These are phyloP conservation scores for Nepenthes gracilis DNA, from an alignment of 148 eudicot species.

Conservation along the genomic window DNA sequence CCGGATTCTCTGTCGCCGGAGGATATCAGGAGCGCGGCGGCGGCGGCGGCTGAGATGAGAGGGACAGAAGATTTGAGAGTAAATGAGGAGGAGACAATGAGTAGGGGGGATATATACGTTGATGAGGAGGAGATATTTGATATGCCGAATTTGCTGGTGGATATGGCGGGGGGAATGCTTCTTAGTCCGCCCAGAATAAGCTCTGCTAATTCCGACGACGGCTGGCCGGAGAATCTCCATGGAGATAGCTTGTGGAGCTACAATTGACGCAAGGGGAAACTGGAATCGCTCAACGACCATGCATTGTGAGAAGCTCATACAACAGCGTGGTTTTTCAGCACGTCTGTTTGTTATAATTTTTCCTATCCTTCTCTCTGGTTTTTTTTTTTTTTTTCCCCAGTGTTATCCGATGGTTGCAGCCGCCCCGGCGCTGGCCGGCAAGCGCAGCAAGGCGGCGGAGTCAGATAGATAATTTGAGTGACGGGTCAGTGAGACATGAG, in stretches of 20 bases:
- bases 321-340: too few species aligned
- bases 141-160: conserved; percentile 57
- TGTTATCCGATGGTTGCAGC: too few species aligned
- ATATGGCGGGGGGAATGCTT: conserved; percentile 73
- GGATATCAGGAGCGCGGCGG: conserved; percentile 40
- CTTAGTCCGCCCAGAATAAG: conserved; percentile 45
- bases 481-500: too few species aligned
- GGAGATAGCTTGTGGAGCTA: conserved; percentile 43
- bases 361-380: too few species aligned
- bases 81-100: not conserved
- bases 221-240: conserved; percentile 16
- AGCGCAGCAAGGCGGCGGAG: too few species aligned
- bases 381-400: too few species aligned
- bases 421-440: too few species aligned
- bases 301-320: too few species aligned
- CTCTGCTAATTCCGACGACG: conserved; percentile 23
- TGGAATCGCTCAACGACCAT: too few species aligned
- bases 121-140: conserved; percentile 49
- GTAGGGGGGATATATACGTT: conserved; percentile 18
- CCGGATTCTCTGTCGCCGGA: conserved; percentile 28
- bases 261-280: conserved; percentile 1
- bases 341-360: too few species aligned
- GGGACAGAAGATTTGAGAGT: not conserved
- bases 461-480: too few species aligned
- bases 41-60: conserved; percentile 25